Evolutionary conservation across 2,329 filamentous ascomycete species (phyloP), one percentile per base, ranked within the genome.

Genomic region (Ophiostoma australiae): DNA sequence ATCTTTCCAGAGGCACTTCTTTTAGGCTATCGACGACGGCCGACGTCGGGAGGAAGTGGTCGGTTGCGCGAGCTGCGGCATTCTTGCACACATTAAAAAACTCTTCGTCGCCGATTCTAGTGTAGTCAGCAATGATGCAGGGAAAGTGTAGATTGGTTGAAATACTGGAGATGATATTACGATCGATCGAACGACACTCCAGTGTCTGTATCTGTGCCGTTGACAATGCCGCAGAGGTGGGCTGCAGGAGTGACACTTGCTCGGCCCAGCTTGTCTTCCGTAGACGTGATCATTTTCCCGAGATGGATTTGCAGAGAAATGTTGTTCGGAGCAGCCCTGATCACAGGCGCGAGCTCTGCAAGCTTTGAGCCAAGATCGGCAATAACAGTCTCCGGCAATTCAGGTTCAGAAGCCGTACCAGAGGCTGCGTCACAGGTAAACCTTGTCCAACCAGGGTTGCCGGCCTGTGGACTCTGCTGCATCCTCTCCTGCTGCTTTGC

Each of bases 1-100:
- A 73, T 13, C 41, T 72, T 6, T 71, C 70, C 1, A 72, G 67
- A 35, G 69, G 68, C 3, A 73, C 73, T 1, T 77, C 72, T 2
- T 52, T 4, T 0, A 76, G 58, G 0, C 23, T 39, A 0, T 52
- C 48, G 20, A 70, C 65, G 4, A 71, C 68, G 0, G 73, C 68
- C 8, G 70, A 71, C 15, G 33, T 70, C 1, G 74, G 73, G 63
- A 70, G 70, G 13, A 75, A 75, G 1, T 11, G 7, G 8, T 69
- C 68, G 1, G 17, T 27, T 0, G 70, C 35, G 8, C 27, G 52
- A 4, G 72, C 27, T 1, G 74, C 35, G 2, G 52, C 69, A 0
- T 69, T 11, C 20, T 66, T 70, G 27, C 73, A 48, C 1, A n/a
- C n/a, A 11, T 67, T n/a, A 35, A 73, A 74, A 4, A 69, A 27